A percentile compares a stretch with the other conserved stretches of the same genome.
These are phyloP conservation scores for Candolleomyces aberdarensis DNA, from an alignment of 768 basidiomycete genomes.

Conservation along the genomic window DNA sequence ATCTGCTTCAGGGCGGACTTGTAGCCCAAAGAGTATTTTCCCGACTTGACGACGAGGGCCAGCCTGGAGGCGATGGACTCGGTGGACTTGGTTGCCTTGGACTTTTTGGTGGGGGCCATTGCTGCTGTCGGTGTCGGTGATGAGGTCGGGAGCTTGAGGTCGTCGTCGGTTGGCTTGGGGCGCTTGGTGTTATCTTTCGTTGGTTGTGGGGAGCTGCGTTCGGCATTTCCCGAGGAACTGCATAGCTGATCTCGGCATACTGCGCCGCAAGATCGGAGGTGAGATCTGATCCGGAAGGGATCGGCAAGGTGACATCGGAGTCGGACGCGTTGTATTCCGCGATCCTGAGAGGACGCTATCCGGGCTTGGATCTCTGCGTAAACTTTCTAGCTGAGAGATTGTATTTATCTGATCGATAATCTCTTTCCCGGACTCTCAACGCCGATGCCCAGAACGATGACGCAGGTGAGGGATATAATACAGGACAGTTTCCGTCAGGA, in stretches of 20 bases:
- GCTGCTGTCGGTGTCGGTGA: conserved; percentile 26
- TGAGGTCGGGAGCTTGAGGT: conserved; percentile 13
- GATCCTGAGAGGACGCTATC: too few species aligned
- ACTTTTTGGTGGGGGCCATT: conserved; percentile 96
- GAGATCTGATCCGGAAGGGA: neutral
- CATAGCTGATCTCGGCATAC: neutral
- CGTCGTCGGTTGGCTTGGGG: conserved; percentile 6
- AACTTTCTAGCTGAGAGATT: neutral
- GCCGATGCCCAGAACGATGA: neutral
- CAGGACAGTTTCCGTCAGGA: too few species aligned
- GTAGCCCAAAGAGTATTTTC: conserved; percentile 96
- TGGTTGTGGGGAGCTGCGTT: neutral
- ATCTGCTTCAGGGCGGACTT: conserved; percentile 98
- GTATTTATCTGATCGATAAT: conserved; percentile 5
- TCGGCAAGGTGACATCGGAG: neutral
- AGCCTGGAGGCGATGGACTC: conserved; percentile 93
- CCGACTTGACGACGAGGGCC: conserved; percentile 97
- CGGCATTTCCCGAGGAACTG: conserved; percentile 10
- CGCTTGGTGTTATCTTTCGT: neutral
- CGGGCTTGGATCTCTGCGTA: too few species aligned
- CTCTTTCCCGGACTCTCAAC: neutral
- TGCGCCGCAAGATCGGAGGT: neutral
- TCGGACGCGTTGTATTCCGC: neutral
- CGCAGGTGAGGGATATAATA: too few species aligned
- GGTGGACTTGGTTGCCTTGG: conserved; percentile 88